Conservation (phyloP, 208 protist genomes). For the Acanthamoeba royreba region DNA sequence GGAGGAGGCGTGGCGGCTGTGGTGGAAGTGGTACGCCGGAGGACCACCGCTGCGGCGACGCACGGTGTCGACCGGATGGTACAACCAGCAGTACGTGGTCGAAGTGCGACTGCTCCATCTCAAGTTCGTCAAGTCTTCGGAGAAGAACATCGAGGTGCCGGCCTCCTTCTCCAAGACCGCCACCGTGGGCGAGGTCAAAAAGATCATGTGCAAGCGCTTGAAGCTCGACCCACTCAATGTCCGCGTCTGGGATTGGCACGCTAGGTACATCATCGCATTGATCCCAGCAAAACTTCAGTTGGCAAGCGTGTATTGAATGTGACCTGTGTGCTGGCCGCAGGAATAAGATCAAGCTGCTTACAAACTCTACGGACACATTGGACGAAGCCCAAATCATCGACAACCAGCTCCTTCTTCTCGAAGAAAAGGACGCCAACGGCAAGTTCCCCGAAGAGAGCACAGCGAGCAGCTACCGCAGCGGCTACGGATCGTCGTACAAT, state of each 20-base stretch:
- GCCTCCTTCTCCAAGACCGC: slow-evolving; percentile 1
- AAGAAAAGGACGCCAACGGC: slow-evolving; percentile 9
- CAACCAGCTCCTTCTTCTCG: background rate
- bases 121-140: slow-evolving; percentile 8
- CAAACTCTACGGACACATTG: background rate
- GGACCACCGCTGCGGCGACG: background rate
- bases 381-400: slow-evolving; percentile 20
- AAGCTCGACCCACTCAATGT: background rate
- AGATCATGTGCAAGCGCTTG: slow-evolving; percentile 10
- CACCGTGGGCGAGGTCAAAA: background rate
- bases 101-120: slow-evolving; percentile 22
- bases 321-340: background rate
- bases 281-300: background rate
- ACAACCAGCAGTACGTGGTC: background rate
- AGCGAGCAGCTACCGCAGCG: background rate
- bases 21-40: slow-evolving; percentile 35
- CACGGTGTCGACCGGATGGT: background rate
- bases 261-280: background rate
- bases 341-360: slow-evolving; percentile 32
- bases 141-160: background rate
- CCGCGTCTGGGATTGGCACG: background rate
- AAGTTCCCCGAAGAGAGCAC: slow-evolving; percentile 20
- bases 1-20: background rate
- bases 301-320: background rate
- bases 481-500: background rate